These are phyloP conservation scores for Primulina huaijiensis DNA, from an alignment of 257 asterid genomes.

Conservation along the genomic window DNA sequence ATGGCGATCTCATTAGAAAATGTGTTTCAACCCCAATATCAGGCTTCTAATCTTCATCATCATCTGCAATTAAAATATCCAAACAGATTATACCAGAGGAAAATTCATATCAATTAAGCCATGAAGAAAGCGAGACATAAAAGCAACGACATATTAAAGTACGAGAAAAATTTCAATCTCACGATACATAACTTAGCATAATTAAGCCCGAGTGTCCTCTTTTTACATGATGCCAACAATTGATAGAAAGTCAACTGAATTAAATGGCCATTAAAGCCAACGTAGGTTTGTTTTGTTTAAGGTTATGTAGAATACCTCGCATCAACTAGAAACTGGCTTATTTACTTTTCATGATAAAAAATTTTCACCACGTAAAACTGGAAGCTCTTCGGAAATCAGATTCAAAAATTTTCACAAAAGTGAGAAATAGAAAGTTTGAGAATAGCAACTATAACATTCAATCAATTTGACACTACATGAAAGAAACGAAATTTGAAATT, in stretches of 20 bases:
- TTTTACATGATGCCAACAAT: neutral
- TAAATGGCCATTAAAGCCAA: neutral
- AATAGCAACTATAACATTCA: too few species aligned
- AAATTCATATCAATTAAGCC: slow-evolving; percentile 9
- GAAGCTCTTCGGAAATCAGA: neutral
- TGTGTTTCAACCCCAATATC: slow-evolving; percentile 13
- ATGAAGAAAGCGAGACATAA: neutral
- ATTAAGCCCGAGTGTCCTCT: neutral
- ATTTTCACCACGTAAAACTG: neutral
- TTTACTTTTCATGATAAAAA: neutral
- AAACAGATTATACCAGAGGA: neutral
- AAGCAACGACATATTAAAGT: neutral
- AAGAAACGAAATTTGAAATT: too few species aligned
- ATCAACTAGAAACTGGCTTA: neutral
- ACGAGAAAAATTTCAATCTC: neutral
- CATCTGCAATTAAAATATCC: slow-evolving; percentile 47
- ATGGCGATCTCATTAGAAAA: slow-evolving; percentile 10
- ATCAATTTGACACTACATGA: neutral
- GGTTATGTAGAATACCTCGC: neutral
- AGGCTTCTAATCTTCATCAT: slow-evolving; percentile 53
- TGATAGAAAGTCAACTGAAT: neutral
- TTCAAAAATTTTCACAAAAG: neutral
- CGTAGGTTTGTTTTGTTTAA: neutral
- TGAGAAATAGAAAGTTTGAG: neutral
- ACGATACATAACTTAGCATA: neutral